Percentiles rank a stretch among this genome's conserved stretches.
Conservation (phyloP, 306 rosid genomes). For the Mimosa bimucronata region DNA sequence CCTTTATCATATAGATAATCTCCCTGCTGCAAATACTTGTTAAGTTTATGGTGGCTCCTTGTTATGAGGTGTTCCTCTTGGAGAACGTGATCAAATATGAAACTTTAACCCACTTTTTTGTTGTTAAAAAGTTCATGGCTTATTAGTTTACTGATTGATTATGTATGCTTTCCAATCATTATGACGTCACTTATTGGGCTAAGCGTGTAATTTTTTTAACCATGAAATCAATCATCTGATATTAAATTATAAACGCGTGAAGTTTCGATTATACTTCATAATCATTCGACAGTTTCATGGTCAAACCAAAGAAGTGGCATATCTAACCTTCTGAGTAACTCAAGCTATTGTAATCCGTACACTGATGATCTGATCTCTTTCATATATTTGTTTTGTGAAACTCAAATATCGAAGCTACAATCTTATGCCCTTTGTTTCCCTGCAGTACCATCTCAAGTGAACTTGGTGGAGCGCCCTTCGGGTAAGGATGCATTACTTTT, state of each 20-base stretch:
- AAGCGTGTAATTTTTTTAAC: not conserved
- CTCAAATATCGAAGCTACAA: not conserved
- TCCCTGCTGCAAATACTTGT: not conserved
- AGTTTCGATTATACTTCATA: not conserved
- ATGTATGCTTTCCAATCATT: not conserved
- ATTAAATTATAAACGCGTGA: not conserved
- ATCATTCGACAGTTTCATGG: constrained; percentile 3
- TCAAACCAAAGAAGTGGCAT: not conserved
- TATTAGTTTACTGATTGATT: not conserved
- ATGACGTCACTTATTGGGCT: not conserved
- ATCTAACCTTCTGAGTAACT: not conserved
- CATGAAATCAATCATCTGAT: not conserved
- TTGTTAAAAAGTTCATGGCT: not conserved
- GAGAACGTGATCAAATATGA: not conserved
- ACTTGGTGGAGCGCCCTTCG: constrained; percentile 90
- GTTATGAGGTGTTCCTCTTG: not conserved
- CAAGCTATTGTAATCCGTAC: not conserved
- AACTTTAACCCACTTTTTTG: not conserved
- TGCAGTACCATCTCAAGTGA: constrained; percentile 87
- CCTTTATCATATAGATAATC: not conserved
- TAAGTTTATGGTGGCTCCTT: not conserved
- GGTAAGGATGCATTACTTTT: constrained; percentile 53
- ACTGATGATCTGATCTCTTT: not conserved
- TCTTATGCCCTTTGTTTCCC: constrained; percentile 24
- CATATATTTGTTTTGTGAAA: not conserved